Percentiles rank a stretch among this genome's conserved stretches.
Conservation (phyloP, 805 yeast genomes). For the Ogataea methanolica region DNA sequence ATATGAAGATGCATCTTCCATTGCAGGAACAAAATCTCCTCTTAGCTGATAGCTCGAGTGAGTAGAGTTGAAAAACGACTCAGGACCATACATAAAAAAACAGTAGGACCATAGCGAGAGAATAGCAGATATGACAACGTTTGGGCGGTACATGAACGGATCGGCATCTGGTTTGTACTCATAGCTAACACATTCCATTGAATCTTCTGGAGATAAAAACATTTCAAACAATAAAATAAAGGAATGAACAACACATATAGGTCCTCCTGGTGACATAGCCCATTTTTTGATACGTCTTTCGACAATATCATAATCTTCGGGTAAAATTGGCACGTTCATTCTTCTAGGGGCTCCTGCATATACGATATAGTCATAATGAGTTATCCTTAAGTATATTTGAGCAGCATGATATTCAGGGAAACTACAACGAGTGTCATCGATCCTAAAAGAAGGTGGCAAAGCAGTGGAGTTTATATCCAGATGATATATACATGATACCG, state of each 20-base stretch:
- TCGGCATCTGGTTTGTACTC: conserved; percentile 33
- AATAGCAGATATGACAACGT: conserved; percentile 33
- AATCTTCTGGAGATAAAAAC: conserved; percentile 34
- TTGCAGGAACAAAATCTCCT: conserved; percentile 24
- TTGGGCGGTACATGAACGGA: conserved; percentile 29
- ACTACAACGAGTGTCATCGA: conserved; percentile 39
- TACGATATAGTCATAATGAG: conserved; percentile 70
- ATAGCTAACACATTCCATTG: conserved; percentile 13
- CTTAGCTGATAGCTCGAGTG: conserved; percentile 1
- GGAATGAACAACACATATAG: conserved; percentile 49
- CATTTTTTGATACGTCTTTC: conserved; percentile 44
- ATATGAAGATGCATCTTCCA: conserved; percentile 46
- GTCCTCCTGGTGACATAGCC: conserved; percentile 41
- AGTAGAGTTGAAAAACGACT: conserved; percentile 29
- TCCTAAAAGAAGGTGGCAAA: conserved; percentile 7
- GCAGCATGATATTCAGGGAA: conserved; percentile 66
- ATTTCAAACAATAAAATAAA: conserved; percentile 52
- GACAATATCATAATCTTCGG: conserved; percentile 46
- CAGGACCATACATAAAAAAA: conserved; percentile 45
- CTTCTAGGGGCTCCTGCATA: conserved; percentile 75
- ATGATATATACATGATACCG: conserved; percentile 13
- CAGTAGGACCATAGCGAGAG: conserved; percentile 45
- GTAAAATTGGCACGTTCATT: conserved; percentile 56
- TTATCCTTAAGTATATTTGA: conserved; percentile 57
- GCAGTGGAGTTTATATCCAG: conserved; percentile 2